Evolutionary conservation across 2,329 filamentous ascomycete genomes (phyloP), one percentile per base, ranked within the genome.

Genomic region (Phyllosticta citrichinensis): DNA sequence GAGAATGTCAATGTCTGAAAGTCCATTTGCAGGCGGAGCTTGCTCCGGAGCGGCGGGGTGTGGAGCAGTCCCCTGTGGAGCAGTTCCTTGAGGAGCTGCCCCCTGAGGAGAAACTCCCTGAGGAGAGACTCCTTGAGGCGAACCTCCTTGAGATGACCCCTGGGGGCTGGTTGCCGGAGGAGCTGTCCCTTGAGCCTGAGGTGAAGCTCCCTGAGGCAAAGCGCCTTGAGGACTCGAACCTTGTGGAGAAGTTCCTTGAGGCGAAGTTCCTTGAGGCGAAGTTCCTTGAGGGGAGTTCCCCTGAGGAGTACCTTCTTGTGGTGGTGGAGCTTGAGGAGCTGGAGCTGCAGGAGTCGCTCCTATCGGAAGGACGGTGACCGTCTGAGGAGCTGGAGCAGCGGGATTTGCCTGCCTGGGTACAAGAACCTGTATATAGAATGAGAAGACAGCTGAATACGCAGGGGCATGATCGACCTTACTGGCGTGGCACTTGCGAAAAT

Each of bases 1-100:
- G 54, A 81, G 74, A 64, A 81, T 80, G 68, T 81, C 79, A 50
- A 78, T 68, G 71, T 81, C 79, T 30, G 72, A 76, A 64, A 81
- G 65, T n/a, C 69, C 72, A 59, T 65, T 68, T 33, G 59, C 65
- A 35, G 69, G 63, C 17, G 65, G 62, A 61, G 68, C 30, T 33
- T 33, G 30, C 12, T 12, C 51, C 51, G 22, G 22, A 3, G 22
- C 27, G 27, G 27, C 27, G 27, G 27, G 27, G 4, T 40, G 33
- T 14, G 33, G 33, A 40, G 33, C 33, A 14, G 11, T 3, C 33
- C 33, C 33, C 33, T 40, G 33, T 4, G 60, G 30, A 10, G 60
- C 55, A 9, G 35, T 11, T 12, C 20, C 56, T 58, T 20, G 22
- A 20, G 55, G 24, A 33, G 55, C 30, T 20, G 55, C 5, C 30